Conservation (phyloP, 1,284 basidiomycete species). For the Mycena citricolor region DNA sequence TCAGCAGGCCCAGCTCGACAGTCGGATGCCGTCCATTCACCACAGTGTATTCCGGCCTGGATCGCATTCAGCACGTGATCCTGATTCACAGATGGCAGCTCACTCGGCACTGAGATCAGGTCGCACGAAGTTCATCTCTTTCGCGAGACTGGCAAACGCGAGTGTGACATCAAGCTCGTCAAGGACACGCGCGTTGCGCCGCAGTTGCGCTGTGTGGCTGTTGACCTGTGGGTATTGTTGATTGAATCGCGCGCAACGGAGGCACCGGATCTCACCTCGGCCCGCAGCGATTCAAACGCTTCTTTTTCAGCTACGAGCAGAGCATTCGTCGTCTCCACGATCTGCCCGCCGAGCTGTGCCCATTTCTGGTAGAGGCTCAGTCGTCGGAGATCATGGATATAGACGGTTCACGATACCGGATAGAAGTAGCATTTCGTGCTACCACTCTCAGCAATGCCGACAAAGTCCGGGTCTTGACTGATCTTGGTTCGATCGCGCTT, state of each 20-base stretch:
- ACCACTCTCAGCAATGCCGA: constrained; percentile 57
- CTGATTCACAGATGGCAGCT: constrained; percentile 26
- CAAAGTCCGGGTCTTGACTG: constrained; percentile 48
- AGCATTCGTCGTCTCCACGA: constrained; percentile 55
- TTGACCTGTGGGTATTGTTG: constrained; percentile 53
- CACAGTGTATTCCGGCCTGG: constrained; percentile 67
- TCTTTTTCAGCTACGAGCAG: constrained; percentile 65
- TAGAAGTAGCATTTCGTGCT: constrained; percentile 73
- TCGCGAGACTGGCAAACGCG: constrained; percentile 81
- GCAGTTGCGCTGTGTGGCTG: constrained; percentile 52
- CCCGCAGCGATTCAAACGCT: constrained; percentile 68
- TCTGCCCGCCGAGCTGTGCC: constrained; percentile 68
- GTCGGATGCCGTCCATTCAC: constrained; percentile 86
- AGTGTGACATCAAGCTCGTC: constrained; percentile 90
- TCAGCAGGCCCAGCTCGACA: constrained; percentile 86
- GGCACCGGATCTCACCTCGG: constrained; percentile 54
- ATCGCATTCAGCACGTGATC: neutral
- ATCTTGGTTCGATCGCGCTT: constrained; percentile 59
- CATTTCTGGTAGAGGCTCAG: constrained; percentile 54
- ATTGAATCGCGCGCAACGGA: neutral
- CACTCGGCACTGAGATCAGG: constrained; percentile 76
- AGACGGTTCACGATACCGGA: constrained; percentile 44
- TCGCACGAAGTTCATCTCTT: constrained; percentile 75
- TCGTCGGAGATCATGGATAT: constrained; percentile 2
- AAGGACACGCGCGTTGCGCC: constrained; percentile 76